Base-by-base conservation (phyloP, 768 basidiomycete species). In the Tulasnella sp. region DNA sequence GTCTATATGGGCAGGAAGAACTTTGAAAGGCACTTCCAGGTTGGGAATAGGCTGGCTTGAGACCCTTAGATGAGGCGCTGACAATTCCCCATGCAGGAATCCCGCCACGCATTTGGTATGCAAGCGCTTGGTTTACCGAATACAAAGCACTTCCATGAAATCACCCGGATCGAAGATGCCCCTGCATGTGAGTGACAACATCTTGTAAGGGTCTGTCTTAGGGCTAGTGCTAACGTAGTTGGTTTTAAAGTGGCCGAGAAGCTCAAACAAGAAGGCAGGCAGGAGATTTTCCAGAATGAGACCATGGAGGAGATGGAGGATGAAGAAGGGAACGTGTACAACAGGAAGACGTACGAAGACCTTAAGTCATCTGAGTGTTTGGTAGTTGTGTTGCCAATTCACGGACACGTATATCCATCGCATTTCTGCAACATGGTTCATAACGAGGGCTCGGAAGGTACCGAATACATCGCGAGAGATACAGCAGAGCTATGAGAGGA, bases 1-100 rank as follows among this genome's bases (percentile, higher is more conserved):
- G 93, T 96, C 14, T 98, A 98, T 85, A 97, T 97, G 95, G 97
- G 97, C 83, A 90, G 94, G 94, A 97, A 97, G 90, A 97, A 97
- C 86, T 97, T 97, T 82, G 96, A 97, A 84, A 89, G 95, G 75
- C 96, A 98, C 87, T 97, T 98, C 88, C 96, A 97, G 87, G 93
- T 92, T 75, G 68, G 44, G 85, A 71, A 40, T 9, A 18, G 38
- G 10, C 9, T n/a, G n/a, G 31, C 6, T 18, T 36, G 24, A 14
- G 27, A 31, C 40, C 14, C 75, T 16, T 14, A 48, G 12, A 38
- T n/a, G 34, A 5, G n/a, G 4, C 14, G 34, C 78, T 79, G 39
- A 79, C 40, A 27, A 18, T 82, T 58, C 81, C 36, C 79, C 80
- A 52, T 81, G 79, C 83, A 94, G 90, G 98, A 99, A 88, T 94